A percentile compares a stretch with the other conserved stretches of the same genome.
Evolutionary conservation across 2,329 filamentous ascomycete species (phyloP).

Genomic region (Paraphoma chrysanthemicola): DNA sequence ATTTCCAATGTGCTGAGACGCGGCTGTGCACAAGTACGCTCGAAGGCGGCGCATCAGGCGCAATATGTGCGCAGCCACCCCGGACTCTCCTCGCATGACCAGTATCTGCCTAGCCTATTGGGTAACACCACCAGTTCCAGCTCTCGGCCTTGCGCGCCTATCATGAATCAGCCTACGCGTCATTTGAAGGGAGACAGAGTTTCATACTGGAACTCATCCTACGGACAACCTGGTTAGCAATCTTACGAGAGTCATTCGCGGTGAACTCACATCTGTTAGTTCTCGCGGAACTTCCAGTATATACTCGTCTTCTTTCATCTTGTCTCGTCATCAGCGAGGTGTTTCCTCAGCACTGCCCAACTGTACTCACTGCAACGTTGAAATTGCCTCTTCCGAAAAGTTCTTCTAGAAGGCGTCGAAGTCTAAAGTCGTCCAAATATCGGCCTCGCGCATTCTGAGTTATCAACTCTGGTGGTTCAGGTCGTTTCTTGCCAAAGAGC

Average conservation of each 20-base stretch:
- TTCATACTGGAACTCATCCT: conserved; percentile 6
- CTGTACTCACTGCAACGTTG: not conserved
- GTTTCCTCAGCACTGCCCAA: not conserved
- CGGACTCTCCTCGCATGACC: not conserved
- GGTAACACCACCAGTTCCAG: not conserved
- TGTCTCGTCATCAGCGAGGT: not conserved
- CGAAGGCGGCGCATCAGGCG: not conserved
- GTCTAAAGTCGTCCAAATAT: not conserved
- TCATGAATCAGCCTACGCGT: not conserved
- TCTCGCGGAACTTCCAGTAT: not conserved
- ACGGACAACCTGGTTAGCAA: not conserved
- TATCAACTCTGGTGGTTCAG: not conserved
- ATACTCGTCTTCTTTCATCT: not conserved
- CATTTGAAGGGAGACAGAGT: not conserved
- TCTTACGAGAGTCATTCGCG: not conserved
- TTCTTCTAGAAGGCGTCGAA: not conserved
- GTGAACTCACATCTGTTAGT: conserved; percentile 1
- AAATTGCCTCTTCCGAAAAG: not conserved
- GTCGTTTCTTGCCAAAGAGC: not conserved
- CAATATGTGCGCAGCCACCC: conserved; percentile 1
- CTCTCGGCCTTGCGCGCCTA: not conserved
- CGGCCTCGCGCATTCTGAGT: not conserved
- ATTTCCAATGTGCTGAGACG: not conserved
- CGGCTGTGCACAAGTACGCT: not conserved
- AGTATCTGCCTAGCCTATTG: not conserved